phyloP scores from a whole-genome alignment of 140 eudicot species.

The Cichorium intybus region DNA sequence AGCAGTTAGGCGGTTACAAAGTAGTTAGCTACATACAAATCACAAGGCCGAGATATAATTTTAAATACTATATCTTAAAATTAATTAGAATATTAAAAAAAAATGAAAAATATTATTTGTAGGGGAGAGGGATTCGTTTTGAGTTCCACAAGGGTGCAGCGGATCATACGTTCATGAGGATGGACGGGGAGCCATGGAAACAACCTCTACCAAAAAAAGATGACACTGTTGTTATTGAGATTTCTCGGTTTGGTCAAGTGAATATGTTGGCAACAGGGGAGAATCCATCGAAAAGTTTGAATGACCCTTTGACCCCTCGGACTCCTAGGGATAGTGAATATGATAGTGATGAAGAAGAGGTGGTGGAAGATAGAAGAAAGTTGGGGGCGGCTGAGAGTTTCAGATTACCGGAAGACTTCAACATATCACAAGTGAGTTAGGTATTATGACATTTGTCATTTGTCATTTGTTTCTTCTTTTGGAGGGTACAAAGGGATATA shows the following conservation, averaged over 20 bases:
- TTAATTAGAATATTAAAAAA: no score
- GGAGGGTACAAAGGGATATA: background rate
- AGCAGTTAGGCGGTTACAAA: no score
- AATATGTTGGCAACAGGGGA: constrained; percentile 50
- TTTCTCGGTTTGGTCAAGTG: constrained; percentile 64
- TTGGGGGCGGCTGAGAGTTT: constrained; percentile 55
- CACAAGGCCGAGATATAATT: no score
- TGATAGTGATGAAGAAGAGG: constrained; percentile 38
- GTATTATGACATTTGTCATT: background rate
- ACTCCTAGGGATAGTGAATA: constrained; percentile 31
- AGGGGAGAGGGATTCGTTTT: constrained; percentile 59
- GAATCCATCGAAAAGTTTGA: constrained; percentile 45
- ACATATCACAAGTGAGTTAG: constrained; percentile 52
- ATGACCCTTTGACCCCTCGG: constrained; percentile 37
- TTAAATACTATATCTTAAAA: no score
- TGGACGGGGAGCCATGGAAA: constrained; percentile 85
- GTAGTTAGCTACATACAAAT: no score
- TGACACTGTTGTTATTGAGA: constrained; percentile 59
- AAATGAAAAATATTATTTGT: background rate
- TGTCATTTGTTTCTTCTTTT: constrained; percentile 8
- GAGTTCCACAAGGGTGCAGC: constrained; percentile 60
- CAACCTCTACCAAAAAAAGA: constrained; percentile 61
- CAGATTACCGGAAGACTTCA: constrained; percentile 38
- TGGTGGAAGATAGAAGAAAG: constrained; percentile 39
- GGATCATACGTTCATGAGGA: constrained; percentile 65